Base-by-base conservation (phyloP, 306 rosid species). In the Fagus crenata region DNA sequence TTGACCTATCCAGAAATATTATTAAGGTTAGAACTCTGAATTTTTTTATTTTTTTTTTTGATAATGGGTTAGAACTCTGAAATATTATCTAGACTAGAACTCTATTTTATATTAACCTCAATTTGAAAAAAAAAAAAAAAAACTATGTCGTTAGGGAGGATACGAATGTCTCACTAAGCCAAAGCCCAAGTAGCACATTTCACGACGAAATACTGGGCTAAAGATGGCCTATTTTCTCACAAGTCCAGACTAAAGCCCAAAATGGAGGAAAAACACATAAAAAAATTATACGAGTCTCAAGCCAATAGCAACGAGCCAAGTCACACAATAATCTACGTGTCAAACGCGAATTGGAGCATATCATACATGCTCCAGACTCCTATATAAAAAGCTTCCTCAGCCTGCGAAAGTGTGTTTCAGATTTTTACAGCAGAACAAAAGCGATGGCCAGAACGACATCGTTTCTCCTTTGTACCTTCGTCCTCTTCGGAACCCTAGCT, bases 371-470 rank as follows among this genome's bases (percentile, higher is more conserved):
- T 37, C 17, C 18, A 1, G 49, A 7, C 49, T 39, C 11, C 71
- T 65, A 11, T 7, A 65, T 12, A 32, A 32, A 33, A 2, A 1
- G 17, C 55, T 11, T 46, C 7, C 40, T 2, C 2, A 61, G 53
- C 33, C 60, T 78, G 75, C 77, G 80, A 79, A 69, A 36, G 79
- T 49, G 78, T 36, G 85, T 42, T 74, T 59, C 41, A 58, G 54
- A 35, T 5, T 51, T 7, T 42, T 46, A 73, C 78, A 69, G 71
- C 75, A 5, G 77, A 49, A 69, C 78, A 64, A 35, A 36, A 60
- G 56, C 78, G 49, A 95, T 95, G 98, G 97, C 85, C 0, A 84
- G 79, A 61, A 69, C 86, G 87, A 75, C 92, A 82, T 85, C 91
- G 83, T 77, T 88, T 31, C 73, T 90, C 56, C 81, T 95, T 46